phyloP scores from a whole-genome alignment of 2,329 filamentous ascomycete genomes.

The Monosporascus sp. region DNA sequence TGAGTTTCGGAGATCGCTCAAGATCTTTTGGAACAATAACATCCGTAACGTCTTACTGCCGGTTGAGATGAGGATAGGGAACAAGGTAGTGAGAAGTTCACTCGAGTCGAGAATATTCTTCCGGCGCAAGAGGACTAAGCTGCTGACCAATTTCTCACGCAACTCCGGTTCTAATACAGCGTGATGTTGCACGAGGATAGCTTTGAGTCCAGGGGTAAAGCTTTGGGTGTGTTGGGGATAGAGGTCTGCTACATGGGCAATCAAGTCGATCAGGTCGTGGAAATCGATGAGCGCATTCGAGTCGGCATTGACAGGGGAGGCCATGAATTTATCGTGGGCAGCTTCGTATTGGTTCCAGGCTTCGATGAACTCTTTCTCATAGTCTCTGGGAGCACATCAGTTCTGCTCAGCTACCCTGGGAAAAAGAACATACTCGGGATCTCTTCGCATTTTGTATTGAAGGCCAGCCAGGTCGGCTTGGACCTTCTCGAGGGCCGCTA shows the following conservation, averaged over 20 bases:
- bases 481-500: conserved; percentile 90
- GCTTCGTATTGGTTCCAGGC: conserved; percentile 91
- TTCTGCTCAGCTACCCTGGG: conserved; percentile 2
- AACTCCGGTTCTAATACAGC: conserved; percentile 75
- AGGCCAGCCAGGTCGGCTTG: conserved; percentile 87
- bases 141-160: conserved; percentile 90
- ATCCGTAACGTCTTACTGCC: conserved; percentile 83
- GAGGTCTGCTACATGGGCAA: conserved; percentile 89
- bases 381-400: conserved; percentile 52
- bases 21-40: conserved; percentile 77
- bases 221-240: conserved; percentile 74
- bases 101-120: conserved; percentile 90
- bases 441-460: conserved; percentile 85
- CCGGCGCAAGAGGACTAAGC: conserved; percentile 77
- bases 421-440: conserved; percentile 59
- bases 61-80: conserved; percentile 87
- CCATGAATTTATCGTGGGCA: conserved; percentile 85
- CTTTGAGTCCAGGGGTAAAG: conserved; percentile 76
- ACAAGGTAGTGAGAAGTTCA: conserved; percentile 80
- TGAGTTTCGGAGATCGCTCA: conserved; percentile 81
- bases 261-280: conserved; percentile 86
- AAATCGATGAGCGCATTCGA: conserved; percentile 77
- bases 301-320: conserved; percentile 72
- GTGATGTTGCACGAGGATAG: conserved; percentile 78
- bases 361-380: conserved; percentile 80